phyloP scores from a whole-genome alignment of 805 yeast genomes.

The Candida incommunis region DNA sequence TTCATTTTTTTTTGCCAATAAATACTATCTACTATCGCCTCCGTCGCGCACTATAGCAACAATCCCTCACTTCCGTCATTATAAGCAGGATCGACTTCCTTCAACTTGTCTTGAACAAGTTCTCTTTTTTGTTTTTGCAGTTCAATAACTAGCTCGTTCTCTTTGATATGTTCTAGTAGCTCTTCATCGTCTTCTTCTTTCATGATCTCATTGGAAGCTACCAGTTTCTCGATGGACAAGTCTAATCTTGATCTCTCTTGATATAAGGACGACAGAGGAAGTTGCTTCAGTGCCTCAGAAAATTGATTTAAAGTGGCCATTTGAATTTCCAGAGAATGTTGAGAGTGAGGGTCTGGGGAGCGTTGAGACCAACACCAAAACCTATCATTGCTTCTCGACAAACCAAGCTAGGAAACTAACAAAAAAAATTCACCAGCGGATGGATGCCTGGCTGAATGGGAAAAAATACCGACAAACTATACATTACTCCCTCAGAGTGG shows the following conservation, averaged over 20 bases:
- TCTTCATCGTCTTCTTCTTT: not conserved
- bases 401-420: not conserved
- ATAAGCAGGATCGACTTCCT: not conserved
- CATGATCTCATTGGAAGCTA: not conserved
- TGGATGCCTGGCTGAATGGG: conserved; percentile 16
- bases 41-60: not conserved
- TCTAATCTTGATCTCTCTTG: not conserved
- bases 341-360: too few relatives aligned
- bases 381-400: too few relatives aligned
- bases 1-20: too few relatives aligned
- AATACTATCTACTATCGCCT: too few relatives aligned
- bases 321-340: too few relatives aligned
- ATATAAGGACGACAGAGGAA: not conserved
- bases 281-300: not conserved
- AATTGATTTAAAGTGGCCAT: not conserved
- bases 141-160: not conserved
- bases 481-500: conserved; percentile 24
- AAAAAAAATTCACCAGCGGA: not conserved
- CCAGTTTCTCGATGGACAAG: not conserved
- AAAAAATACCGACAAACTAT: conserved; percentile 23
- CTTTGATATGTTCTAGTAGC: not conserved
- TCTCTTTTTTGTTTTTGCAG: not conserved
- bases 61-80: not conserved
- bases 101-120: not conserved
- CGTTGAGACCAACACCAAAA: too few relatives aligned